Evolutionary conservation across 495 filamentous ascomycete genomes (phyloP).

Genomic region (Penicillium turbatum): DNA sequence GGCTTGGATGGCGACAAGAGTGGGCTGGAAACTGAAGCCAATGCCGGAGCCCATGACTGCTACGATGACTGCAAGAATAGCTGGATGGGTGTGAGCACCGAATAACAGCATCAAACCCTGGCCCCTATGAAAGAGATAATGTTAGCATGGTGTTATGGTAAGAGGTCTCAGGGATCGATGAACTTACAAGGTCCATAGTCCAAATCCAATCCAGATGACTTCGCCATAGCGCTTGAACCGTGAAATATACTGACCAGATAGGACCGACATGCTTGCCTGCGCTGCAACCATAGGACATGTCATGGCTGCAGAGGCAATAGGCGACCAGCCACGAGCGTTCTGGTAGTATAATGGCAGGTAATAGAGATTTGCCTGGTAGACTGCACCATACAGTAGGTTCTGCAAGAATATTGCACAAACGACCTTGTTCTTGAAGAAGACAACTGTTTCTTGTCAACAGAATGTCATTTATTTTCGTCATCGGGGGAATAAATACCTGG

Average conservation of each 20-base stretch:
- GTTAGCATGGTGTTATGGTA: neutral
- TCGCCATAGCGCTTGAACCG: slow-evolving; percentile 52
- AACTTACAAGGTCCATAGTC: slow-evolving; percentile 48
- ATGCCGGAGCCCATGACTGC: slow-evolving; percentile 51
- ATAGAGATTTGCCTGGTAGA: slow-evolving; percentile 55
- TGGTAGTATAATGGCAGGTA: slow-evolving; percentile 53
- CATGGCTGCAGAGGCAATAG: slow-evolving; percentile 47
- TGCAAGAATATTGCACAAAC: slow-evolving; percentile 53
- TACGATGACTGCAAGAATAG: slow-evolving; percentile 51
- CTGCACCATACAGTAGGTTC: slow-evolving; percentile 56
- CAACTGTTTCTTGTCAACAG: slow-evolving; percentile 32
- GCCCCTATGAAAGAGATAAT: slow-evolving; percentile 30
- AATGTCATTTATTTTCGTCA: neutral
- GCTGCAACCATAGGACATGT: slow-evolving; percentile 50
- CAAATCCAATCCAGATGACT: slow-evolving; percentile 54
- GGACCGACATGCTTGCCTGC: slow-evolving; percentile 49
- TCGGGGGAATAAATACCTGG: slow-evolving; percentile 39
- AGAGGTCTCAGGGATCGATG: neutral
- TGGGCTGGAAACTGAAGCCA: slow-evolving; percentile 58
- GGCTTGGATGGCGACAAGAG: slow-evolving; percentile 59
- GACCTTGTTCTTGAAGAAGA: slow-evolving; percentile 52
- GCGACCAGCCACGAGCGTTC: slow-evolving; percentile 47
- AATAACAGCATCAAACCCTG: slow-evolving; percentile 51
- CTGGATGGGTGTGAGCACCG: slow-evolving; percentile 41
- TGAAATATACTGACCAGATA: slow-evolving; percentile 56